phyloP scores from a whole-genome alignment of 306 rosid species.

The Acacia confusa region DNA sequence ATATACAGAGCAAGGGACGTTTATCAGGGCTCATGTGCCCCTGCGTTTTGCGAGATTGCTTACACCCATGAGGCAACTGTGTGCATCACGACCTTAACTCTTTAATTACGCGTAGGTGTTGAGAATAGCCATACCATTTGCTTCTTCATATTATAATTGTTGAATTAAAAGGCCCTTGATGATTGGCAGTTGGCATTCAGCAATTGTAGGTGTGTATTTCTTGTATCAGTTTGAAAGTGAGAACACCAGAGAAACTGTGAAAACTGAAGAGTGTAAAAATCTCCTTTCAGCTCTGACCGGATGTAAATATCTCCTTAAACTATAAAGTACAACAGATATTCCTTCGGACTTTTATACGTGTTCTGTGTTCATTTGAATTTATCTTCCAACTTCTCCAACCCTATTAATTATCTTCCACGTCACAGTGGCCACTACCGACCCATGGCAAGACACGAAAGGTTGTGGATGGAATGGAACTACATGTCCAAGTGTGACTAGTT shows the following conservation, averaged over 20 bases:
- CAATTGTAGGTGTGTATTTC: conserved; percentile 33
- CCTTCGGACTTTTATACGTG: neutral
- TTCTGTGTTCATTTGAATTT: neutral
- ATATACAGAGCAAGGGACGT: conserved; percentile 80
- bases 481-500: neutral
- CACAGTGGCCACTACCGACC: neutral
- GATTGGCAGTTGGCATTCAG: neutral
- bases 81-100: conserved; percentile 47
- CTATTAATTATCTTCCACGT: neutral
- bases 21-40: conserved; percentile 88
- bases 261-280: neutral
- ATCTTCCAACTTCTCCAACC: neutral
- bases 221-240: conserved; percentile 26
- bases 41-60: conserved; percentile 91
- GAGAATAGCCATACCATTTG: conserved; percentile 9
- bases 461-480: too few relatives aligned
- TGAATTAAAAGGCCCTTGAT: neutral
- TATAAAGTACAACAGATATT: neutral
- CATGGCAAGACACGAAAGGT: neutral
- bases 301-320: neutral
- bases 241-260: neutral
- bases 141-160: neutral
- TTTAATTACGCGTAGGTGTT: neutral
- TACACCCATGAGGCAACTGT: conserved; percentile 88
- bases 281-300: neutral